Percentiles rank a stretch among this genome's conserved stretches.
phyloP scores from a whole-genome alignment of 495 filamentous ascomycete genomes.

The Daldinia loculata region DNA sequence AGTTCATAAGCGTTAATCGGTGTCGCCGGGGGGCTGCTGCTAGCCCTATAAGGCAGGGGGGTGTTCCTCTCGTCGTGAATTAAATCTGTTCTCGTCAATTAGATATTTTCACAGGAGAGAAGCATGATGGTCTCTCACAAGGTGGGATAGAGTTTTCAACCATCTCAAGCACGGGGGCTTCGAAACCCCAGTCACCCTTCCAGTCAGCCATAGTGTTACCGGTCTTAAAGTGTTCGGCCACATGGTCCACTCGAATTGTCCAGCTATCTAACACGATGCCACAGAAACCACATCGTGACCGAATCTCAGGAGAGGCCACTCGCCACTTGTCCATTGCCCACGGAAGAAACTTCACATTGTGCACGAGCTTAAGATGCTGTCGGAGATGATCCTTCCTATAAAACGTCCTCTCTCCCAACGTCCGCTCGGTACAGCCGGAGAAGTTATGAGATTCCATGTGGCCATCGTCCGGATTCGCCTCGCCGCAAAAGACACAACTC shows the following conservation, averaged over 20 bases:
- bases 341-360: conserved; percentile 68
- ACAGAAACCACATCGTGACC: conserved; percentile 79
- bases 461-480: conserved; percentile 61
- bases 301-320: conserved; percentile 62
- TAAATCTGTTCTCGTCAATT: conserved; percentile 50
- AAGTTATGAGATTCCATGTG: conserved; percentile 79
- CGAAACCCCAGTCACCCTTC: conserved; percentile 78
- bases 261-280: conserved; percentile 67
- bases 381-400: conserved; percentile 85
- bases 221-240: conserved; percentile 74
- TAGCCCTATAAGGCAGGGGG: conserved; percentile 55
- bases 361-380: conserved; percentile 82
- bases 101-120: conserved; percentile 33
- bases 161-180: conserved; percentile 63
- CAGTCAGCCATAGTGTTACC: conserved; percentile 74
- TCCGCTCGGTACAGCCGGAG: conserved; percentile 70
- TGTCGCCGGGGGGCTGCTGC: conserved; percentile 43
- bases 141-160: conserved; percentile 74
- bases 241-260: conserved; percentile 68
- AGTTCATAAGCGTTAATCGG: conserved; percentile 61
- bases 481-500: conserved; percentile 75
- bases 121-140: conserved; percentile 50
- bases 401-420: conserved; percentile 73
- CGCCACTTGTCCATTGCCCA: conserved; percentile 76
- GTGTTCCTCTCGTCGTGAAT: conserved; percentile 66